Evolutionary conservation across 257 asterid species (phyloP).

Genomic region (Penstemon eatonii): DNA sequence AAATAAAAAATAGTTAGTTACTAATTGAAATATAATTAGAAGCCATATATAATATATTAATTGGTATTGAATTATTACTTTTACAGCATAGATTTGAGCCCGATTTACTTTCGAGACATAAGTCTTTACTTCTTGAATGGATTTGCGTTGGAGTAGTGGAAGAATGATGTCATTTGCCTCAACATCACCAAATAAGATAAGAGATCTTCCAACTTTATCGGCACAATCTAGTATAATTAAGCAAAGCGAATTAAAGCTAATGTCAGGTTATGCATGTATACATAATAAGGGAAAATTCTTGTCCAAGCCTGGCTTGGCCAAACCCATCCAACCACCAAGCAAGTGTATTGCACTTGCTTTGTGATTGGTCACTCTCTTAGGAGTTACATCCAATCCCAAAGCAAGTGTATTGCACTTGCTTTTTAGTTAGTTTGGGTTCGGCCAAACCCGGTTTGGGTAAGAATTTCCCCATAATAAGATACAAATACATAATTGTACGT

Average conservation of each 20-base stretch:
- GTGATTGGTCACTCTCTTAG: no score
- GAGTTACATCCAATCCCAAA: no score
- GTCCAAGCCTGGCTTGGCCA: no score
- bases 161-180: slow-evolving; percentile 37
- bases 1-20: background rate
- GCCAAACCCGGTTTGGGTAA: no score
- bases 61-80: background rate
- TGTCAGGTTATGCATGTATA: no score
- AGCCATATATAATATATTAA: background rate
- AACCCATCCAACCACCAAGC: no score
- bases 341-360: no score
- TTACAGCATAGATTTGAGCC: slow-evolving; percentile 28
- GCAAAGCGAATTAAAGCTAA: background rate
- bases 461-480: no score
- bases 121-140: slow-evolving; percentile 25
- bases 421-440: no score
- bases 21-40: background rate
- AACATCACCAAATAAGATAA: slow-evolving; percentile 23
- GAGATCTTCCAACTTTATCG: slow-evolving; percentile 20
- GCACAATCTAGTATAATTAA: background rate
- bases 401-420: no score
- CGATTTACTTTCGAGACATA: slow-evolving; percentile 26
- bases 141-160: slow-evolving; percentile 26
- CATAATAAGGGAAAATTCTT: no score
- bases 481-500: no score